Evolutionary conservation across 2,329 filamentous ascomycete species (phyloP), one percentile per base, ranked within the genome.

Genomic region (Penicillium sp.): DNA sequence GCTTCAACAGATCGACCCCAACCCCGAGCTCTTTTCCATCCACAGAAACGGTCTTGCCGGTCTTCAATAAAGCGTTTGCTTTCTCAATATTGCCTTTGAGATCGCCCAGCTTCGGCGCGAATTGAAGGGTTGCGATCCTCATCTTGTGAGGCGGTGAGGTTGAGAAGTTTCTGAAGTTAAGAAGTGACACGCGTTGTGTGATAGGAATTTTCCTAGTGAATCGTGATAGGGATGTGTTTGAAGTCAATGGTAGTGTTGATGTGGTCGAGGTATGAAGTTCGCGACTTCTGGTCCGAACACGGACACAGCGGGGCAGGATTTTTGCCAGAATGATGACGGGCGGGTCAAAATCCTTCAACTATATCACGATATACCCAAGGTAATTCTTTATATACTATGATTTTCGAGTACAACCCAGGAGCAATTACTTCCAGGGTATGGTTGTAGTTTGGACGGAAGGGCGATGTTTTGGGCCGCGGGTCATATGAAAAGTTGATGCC

Each of bases 71-170:
- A 27, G 69, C 70, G 65, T 81, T 73, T 19, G 78, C 79, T 35
- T 70, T 71, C 41, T 66, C 68, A 54, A 81, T 78, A 62, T 81
- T 82, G 12, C 73, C 73, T 35, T 76, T 67, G 13, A 80, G 68
- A 55, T 80, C 74, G 23, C 78, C 78, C 46, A 81, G 60, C 29
- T 64, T 69, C 0, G 79, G 73, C 38, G 73, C 71, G 57, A 80
- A 77, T 60, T 81, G 79, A 12, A 81, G 68, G 6, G 76, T 80
- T 37, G 79, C 80, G 46, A 82, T 78, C 52, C 69, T 73, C 79
- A 81, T 81, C 25, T 61, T 58, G 51, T 58, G 61, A 19, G 27
- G 38, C 15, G 50, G 62, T 1, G 61, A 59, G 2, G 4, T 57
- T 29, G 62, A 63, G 23, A 64, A 62, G 2, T 41, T 58, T 48